These are phyloP conservation scores for Candida suzukii DNA, from an alignment of 805 yeast genomes.

Conservation along the genomic window DNA sequence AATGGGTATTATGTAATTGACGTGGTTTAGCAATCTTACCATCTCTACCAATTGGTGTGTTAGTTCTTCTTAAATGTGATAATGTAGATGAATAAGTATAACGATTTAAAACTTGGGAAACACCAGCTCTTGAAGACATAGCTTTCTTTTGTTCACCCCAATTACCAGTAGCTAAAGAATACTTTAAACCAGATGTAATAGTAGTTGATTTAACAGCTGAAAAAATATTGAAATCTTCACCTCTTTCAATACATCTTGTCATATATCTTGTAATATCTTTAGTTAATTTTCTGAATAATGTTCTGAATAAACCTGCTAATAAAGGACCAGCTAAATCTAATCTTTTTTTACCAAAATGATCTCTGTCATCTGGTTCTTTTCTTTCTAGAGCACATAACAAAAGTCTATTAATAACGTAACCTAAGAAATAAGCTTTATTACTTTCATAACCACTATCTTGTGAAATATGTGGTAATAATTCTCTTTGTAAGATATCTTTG, in stretches of 20 bases:
- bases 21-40: conserved; percentile 99
- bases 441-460: conserved; percentile 97
- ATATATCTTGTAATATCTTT: conserved; percentile 94
- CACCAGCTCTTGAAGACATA: conserved; percentile 98
- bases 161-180: conserved; percentile 98
- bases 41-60: conserved; percentile 98
- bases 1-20: conserved; percentile 97
- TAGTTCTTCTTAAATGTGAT: conserved; percentile 97
- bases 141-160: conserved; percentile 99
- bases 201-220: conserved; percentile 96
- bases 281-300: conserved; percentile 90
- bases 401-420: conserved; percentile 95
- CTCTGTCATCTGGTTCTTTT: conserved; percentile 98
- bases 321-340: conserved; percentile 98
- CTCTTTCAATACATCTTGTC: conserved; percentile 98
- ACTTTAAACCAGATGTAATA: conserved; percentile 93
- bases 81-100: conserved; percentile 98
- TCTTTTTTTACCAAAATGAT: conserved; percentile 98
- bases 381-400: conserved; percentile 93
- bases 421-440: conserved; percentile 93
- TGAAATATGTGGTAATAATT: conserved; percentile 93
- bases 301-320: conserved; percentile 90
- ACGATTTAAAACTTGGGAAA: conserved; percentile 95
- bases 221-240: conserved; percentile 92
- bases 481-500: conserved; percentile 92